Base-by-base conservation (phyloP, 495 filamentous ascomycete species). In the Penicillium simplicissimum region DNA sequence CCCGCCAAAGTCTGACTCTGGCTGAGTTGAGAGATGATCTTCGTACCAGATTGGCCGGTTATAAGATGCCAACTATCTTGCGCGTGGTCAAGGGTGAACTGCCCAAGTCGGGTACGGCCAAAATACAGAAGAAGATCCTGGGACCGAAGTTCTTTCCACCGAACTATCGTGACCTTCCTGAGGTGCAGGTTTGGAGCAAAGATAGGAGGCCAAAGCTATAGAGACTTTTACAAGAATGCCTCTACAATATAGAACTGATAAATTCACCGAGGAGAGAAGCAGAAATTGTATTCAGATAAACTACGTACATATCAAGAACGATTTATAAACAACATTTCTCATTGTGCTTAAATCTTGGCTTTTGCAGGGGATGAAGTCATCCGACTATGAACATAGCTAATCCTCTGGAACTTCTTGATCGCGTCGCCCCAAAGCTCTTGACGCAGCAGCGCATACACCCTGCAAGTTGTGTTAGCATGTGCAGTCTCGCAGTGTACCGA, bases 391-490 rank as follows among this genome's bases (percentile, higher is more conserved):
- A 82, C 78, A 75, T 82, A 82, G 60, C 79, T 81, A 48, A 84
- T 82, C 34, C 68, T 57, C 63, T 77, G 74, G 43, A 84, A 79
- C 48, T 73, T 74, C 65, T 74, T 68, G 48, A 71, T 74, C 36
- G 81, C 81, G 33, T 84, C 79, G 3, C 81, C 81, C 71, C 74
- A 80, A 10, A 84, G 67, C 67, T 84, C 81, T n/a, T 71, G 74
- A 17, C 81, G 72, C 56, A 83, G 61, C 42, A 74, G 58, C 5
- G 70, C 72, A 67, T 82, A 84, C 0, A 83, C 81, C 1, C 79
- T 75, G 36, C 8, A 42, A 15, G 8, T 15, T 15, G 23, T 61
- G 52, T 61, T 45, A 62, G 52, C 19, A 53, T 9, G 3, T 7
- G 28, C 3, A n/a, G 4, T 4, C 2, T 5, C 11, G 45, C 23